These are phyloP conservation scores for Mallotus repandus DNA, from an alignment of 441 rosid species.

Conservation along the genomic window DNA sequence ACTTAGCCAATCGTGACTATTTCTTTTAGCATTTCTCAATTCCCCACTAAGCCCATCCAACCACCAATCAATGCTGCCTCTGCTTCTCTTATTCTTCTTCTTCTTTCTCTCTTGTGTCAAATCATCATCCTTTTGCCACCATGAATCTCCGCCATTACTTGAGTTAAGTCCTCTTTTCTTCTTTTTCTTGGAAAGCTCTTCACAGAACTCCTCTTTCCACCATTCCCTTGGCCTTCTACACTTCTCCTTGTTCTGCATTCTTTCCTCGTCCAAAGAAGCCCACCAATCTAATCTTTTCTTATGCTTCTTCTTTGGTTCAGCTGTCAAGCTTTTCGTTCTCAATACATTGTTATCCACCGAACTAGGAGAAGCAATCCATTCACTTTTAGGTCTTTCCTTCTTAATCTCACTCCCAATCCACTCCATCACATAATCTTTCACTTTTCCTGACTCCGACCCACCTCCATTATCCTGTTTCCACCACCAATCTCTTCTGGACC, in stretches of 20 bases:
- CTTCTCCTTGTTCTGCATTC: slow-evolving; percentile 42
- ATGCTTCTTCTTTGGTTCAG: slow-evolving; percentile 41
- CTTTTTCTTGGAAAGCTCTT: slow-evolving; percentile 67
- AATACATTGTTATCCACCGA: slow-evolving; percentile 29
- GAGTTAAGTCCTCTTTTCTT: slow-evolving; percentile 48
- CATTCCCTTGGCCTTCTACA: slow-evolving; percentile 79
- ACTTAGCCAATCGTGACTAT: slow-evolving; percentile 65
- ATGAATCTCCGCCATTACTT: slow-evolving; percentile 45
- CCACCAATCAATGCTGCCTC: slow-evolving; percentile 82
- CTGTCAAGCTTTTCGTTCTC: slow-evolving; percentile 31
- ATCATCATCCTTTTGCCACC: slow-evolving; percentile 71
- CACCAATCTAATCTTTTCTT: slow-evolving; percentile 37
- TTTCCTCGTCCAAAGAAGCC: slow-evolving; percentile 33
- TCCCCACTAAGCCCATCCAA: slow-evolving; percentile 74
- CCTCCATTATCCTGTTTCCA: slow-evolving; percentile 82
- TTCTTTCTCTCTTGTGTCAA: slow-evolving; percentile 38
- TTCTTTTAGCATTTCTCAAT: slow-evolving; percentile 46
- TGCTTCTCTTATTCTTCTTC: slow-evolving; percentile 49
- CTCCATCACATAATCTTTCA: slow-evolving; percentile 89
- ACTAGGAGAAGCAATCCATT: slow-evolving; percentile 42
- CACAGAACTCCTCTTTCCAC: slow-evolving; percentile 97
- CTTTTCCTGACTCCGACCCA: slow-evolving; percentile 64
- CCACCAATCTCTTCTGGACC: slow-evolving; percentile 85
- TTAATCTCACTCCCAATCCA: slow-evolving; percentile 91
- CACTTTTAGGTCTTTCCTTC: slow-evolving; percentile 65